Evolutionary conservation across 305 asterid species (phyloP), one percentile per base, ranked within the genome.

Genomic region (Fraxinus albicans): DNA sequence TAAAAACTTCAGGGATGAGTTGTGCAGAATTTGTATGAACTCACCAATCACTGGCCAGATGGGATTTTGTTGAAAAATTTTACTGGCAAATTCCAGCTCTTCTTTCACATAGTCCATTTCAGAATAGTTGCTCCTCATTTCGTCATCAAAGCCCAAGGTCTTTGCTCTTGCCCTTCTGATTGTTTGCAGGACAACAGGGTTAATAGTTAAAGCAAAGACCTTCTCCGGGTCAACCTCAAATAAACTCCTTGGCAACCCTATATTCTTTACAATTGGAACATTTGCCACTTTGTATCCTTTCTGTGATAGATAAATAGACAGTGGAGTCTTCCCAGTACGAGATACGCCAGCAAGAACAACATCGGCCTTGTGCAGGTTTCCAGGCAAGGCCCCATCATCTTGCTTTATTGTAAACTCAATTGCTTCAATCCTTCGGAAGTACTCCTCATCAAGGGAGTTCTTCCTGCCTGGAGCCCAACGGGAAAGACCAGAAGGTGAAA

Each of bases 251-350:
- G 99, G 99, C 84, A 92, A 83, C 3, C 90, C 89, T 0, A 93
- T 78, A 73, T 90, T 89, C 94, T 89, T 90, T 74, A 95, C 99
- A 82, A 91, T 90, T 0, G 99, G 99, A 74, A 95, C 98, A 82
- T 95, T 95, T 2, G 98, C 99, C 72, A 95, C 99, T 88, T 90
- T 94, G 75, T 95, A 95, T 21, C 99, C 98, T 85, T 95, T 95
- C 86, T 95, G 99, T 0, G 99, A 90, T 25, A 95, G 83, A 83
- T 93, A 95, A 79, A 94, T 94, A 0, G 99, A 95, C 86, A 95
- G 85, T 0, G 99, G 99, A 2, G 99, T 95, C 87, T 95, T 95
- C 78, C 99, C 99, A 0, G 93, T 87, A 65, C 99, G 97, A 31
- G 99, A 95, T 33, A 95, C 98, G 10, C 99, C 98, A 2, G 97